Conservation (phyloP, 2,329 filamentous ascomycete genomes). For the Aspergillus sclerotialis region DNA sequence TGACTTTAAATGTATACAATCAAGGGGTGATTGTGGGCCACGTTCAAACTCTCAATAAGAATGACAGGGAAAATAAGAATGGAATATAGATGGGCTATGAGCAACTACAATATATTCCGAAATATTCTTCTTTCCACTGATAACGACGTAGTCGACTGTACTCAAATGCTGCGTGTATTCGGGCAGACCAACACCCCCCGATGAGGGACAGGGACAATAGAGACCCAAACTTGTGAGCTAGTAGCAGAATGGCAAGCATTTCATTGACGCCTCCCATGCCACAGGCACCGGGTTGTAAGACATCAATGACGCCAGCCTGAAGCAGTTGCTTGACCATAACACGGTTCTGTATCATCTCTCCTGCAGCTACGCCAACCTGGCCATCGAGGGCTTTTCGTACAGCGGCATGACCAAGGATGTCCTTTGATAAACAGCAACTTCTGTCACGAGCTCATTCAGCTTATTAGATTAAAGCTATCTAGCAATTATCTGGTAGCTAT, state of each 20-base stretch:
- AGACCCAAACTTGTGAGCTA: conserved; percentile 63
- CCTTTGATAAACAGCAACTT: too few relatives aligned
- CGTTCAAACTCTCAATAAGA: too few relatives aligned
- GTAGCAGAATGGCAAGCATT: conserved; percentile 79
- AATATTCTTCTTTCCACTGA: conserved; percentile 74
- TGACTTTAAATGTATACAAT: too few relatives aligned
- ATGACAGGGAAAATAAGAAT: too few relatives aligned
- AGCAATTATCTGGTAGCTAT: too few relatives aligned
- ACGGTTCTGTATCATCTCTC: conserved; percentile 93
- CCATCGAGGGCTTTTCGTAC: conserved; percentile 61
- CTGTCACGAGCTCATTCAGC: too few relatives aligned
- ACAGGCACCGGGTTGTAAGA: conserved; percentile 87
- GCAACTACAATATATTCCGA: conserved; percentile 90
- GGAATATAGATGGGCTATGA: not conserved
- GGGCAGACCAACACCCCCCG: conserved; percentile 83
- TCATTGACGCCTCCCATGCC: conserved; percentile 87
- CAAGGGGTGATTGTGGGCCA: too few relatives aligned
- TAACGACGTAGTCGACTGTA: conserved; percentile 87
- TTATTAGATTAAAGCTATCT: too few relatives aligned
- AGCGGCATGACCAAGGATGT: conserved; percentile 77
- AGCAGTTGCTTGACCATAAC: conserved; percentile 92
- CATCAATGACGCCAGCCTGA: conserved; percentile 70
- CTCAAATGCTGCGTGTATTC: conserved; percentile 92
- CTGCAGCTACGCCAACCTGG: conserved; percentile 79
- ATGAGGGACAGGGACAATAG: conserved; percentile 86